Percentiles rank a stretch among this genome's conserved stretches.
Evolutionary conservation across 805 yeast species (phyloP).

Genomic region (Yamadazyma takamatsuzukensis): DNA sequence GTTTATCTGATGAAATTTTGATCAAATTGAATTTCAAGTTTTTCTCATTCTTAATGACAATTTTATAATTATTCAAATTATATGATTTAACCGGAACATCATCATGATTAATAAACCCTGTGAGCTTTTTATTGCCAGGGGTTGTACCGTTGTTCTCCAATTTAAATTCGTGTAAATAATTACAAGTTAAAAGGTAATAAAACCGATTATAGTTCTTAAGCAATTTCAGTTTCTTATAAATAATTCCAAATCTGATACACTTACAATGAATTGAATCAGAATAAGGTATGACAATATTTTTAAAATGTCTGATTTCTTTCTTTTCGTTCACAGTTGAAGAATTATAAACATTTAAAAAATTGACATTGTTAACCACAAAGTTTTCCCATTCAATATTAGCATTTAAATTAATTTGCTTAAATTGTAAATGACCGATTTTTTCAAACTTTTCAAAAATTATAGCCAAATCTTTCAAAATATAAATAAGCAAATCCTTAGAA

Average conservation of each 20-base stretch:
- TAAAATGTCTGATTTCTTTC: slow-evolving; percentile 43
- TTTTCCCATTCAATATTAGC: slow-evolving; percentile 35
- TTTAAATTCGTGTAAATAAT: slow-evolving; percentile 41
- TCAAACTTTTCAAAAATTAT: slow-evolving; percentile 31
- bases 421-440: slow-evolving; percentile 19
- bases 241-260: slow-evolving; percentile 36
- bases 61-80: slow-evolving; percentile 35
- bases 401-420: slow-evolving; percentile 21
- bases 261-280: slow-evolving; percentile 35
- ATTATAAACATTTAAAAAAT: slow-evolving; percentile 51
- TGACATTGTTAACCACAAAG: slow-evolving; percentile 37
- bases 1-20: slow-evolving; percentile 23
- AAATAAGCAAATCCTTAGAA: slow-evolving; percentile 33
- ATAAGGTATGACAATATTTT: slow-evolving; percentile 32
- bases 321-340: slow-evolving; percentile 45
- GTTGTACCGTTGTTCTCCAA: slow-evolving; percentile 17
- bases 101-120: slow-evolving; percentile 38
- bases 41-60: slow-evolving; percentile 29
- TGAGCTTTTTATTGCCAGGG: slow-evolving; percentile 23
- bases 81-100: slow-evolving; percentile 39
- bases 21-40: slow-evolving; percentile 32
- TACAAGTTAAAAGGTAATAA: slow-evolving; percentile 40
- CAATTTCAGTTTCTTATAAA: slow-evolving; percentile 40
- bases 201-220: slow-evolving; percentile 35
- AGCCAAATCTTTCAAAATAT: slow-evolving; percentile 35